Evolutionary conservation across 768 basidiomycete species (phyloP), one percentile per base, ranked within the genome.

Genomic region (Pulveroboletus sp.): DNA sequence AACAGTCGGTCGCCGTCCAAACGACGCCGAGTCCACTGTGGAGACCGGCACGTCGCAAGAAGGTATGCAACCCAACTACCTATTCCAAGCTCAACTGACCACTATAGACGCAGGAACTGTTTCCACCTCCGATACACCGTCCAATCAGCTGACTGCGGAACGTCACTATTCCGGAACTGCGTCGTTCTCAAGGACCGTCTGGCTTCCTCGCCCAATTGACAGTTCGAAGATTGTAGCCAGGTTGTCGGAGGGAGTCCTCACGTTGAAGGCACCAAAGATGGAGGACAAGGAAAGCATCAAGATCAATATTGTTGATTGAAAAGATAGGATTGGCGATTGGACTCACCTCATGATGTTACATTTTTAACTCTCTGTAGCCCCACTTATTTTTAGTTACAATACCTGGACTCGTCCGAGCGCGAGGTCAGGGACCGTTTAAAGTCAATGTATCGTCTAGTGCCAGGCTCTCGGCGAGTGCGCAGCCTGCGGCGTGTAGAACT

Each of bases 191-290:
- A 77, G 88, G 42, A 89, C 86, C 0, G 75, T 90, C 11, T 84
- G 83, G 79, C 72, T 90, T 21, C 85, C 87, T 31, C 76, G 74
- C 11, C 74, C 81, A 7, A 73, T 87, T 1, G 82, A 89, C 57
- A 66, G 70, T 29, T 71, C 70, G 25, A 75, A 73, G 47, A 80
- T 89, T 21, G 67, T 72, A 1, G 88, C 87, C 14, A 85, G 80
- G 56, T 67, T 91, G 54, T 67, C 74, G 23, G 80, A 90, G 49
- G 89, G 88, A 6, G 75, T 91, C 21, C 76, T 90, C 42, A 84
- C 77, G 4, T 57, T 90, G 36, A 77, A 69, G 6, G 70, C 84
- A 13, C 75, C 79, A 13, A 87, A 84, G 63, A 72, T 75, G 16
- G 77, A 81, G 52, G 84, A 88, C 52, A 73, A 75, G 50, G 78